Conservation (phyloP, 495 filamentous ascomycete species). For the Hypoxylon rickii region DNA sequence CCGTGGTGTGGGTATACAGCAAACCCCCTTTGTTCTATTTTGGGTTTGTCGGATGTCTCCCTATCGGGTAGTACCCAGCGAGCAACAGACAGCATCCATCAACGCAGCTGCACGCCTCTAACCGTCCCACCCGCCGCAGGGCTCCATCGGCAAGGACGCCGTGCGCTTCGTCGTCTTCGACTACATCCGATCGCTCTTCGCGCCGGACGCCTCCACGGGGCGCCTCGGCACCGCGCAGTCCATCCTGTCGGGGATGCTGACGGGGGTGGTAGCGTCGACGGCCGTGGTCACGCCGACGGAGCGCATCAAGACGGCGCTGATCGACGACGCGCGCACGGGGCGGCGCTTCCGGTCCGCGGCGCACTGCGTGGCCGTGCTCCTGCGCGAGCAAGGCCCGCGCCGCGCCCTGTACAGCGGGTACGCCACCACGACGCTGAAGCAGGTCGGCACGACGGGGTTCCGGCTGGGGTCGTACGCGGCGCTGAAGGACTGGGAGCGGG, state of each 20-base stretch:
- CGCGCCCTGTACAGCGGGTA: conserved; percentile 65
- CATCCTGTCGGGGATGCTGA: conserved; percentile 64
- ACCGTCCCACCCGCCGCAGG: conserved; percentile 17
- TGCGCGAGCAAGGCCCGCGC: conserved; percentile 52
- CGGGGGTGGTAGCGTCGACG: conserved; percentile 63
- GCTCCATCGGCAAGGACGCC: conserved; percentile 64
- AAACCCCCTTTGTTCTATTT: neutral
- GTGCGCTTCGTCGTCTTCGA: conserved; percentile 70
- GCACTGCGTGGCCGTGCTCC: conserved; percentile 57
- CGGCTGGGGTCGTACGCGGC: conserved; percentile 71
- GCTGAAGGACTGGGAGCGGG: conserved; percentile 62
- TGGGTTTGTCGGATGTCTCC: too few species aligned
- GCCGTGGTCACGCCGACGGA: conserved; percentile 68
- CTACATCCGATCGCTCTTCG: conserved; percentile 63
- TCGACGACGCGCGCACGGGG: conserved; percentile 63
- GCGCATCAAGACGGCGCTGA: conserved; percentile 70
- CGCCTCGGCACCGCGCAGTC: conserved; percentile 59
- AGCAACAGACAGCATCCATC: too few species aligned
- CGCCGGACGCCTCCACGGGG: conserved; percentile 57
- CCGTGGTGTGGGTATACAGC: neutral
- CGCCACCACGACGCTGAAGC: conserved; percentile 67
- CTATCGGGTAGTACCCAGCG: too few species aligned
- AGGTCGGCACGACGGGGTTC: conserved; percentile 65
- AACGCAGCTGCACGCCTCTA: too few species aligned
- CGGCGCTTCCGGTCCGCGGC: conserved; percentile 55